These are phyloP conservation scores for Penicillium sp. DNA, from an alignment of 2,329 filamentous ascomycete species.

Conservation along the genomic window DNA sequence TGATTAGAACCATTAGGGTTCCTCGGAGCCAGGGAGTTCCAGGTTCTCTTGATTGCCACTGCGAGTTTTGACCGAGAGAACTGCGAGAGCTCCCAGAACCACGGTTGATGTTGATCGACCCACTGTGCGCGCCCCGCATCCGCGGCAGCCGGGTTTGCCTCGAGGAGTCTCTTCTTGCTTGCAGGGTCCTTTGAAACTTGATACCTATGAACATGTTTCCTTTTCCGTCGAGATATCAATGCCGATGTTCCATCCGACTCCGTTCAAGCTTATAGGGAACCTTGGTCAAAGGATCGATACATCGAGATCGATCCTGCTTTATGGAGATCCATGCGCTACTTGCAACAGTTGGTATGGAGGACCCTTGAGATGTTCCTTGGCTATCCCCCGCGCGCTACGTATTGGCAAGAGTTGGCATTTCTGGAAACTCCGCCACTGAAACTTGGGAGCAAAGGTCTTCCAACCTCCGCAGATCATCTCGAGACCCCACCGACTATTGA, in stretches of 20 bases:
- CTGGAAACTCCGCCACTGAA: background rate
- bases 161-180: background rate
- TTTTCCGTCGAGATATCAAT: background rate
- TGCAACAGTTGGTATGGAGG: background rate
- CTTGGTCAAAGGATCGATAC: background rate
- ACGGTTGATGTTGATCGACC: background rate
- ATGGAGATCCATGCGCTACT: background rate
- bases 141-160: constrained; percentile 1
- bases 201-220: background rate
- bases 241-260: background rate
- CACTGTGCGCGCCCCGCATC: constrained; percentile 2
- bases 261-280: background rate
- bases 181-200: background rate
- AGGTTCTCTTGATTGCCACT: background rate
- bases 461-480: constrained; percentile 12
- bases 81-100: constrained; percentile 16
- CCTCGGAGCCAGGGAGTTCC: too few species aligned
- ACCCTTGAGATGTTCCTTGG: background rate
- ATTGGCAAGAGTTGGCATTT: background rate
- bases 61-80: constrained; percentile 32
- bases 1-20: background rate
- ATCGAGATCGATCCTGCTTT: background rate
- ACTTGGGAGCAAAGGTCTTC: background rate
- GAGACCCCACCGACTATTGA: background rate
- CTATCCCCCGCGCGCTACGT: background rate